A percentile compares a stretch with the other conserved stretches of the same genome.
phyloP scores from a whole-genome alignment of 1,284 basidiomycete genomes.

The Termitomyces sp. region DNA sequence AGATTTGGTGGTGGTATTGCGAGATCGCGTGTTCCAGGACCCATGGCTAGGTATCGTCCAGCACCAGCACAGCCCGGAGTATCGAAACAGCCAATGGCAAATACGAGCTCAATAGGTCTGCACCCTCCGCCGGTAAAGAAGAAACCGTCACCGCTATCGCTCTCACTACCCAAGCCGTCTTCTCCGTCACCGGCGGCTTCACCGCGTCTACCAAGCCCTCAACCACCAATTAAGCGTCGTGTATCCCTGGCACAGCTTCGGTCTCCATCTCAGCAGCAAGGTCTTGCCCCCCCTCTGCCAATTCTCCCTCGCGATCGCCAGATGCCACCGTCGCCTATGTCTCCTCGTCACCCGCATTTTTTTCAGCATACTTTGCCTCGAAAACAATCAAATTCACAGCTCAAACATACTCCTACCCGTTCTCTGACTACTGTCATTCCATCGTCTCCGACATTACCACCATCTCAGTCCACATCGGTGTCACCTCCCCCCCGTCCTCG shows the following conservation, averaged over 20 bases:
- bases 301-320: conserved; percentile 12
- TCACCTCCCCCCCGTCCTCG: conserved; percentile 3
- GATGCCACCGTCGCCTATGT: conserved; percentile 21
- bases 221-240: conserved; percentile 14
- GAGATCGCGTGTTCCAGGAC: conserved; percentile 12
- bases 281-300: conserved; percentile 11
- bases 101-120: conserved; percentile 6
- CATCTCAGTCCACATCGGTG: neutral
- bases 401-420: conserved; percentile 9
- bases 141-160: conserved; percentile 35
- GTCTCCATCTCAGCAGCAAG: conserved; percentile 13
- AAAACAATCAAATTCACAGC: conserved; percentile 20
- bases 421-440: conserved; percentile 5
- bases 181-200: conserved; percentile 15
- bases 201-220: conserved; percentile 15
- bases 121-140: conserved; percentile 22
- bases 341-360: conserved; percentile 18
- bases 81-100: conserved; percentile 20
- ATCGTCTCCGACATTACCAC: conserved; percentile 2
- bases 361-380: conserved; percentile 12
- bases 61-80: conserved; percentile 7
- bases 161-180: conserved; percentile 19
- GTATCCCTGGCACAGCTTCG: conserved; percentile 15
- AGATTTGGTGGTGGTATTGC: conserved; percentile 32
- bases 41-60: conserved; percentile 17